Evolutionary conservation across 176 grass and related monocot genomes (phyloP).

Genomic region (Saccharum officinarum): DNA sequence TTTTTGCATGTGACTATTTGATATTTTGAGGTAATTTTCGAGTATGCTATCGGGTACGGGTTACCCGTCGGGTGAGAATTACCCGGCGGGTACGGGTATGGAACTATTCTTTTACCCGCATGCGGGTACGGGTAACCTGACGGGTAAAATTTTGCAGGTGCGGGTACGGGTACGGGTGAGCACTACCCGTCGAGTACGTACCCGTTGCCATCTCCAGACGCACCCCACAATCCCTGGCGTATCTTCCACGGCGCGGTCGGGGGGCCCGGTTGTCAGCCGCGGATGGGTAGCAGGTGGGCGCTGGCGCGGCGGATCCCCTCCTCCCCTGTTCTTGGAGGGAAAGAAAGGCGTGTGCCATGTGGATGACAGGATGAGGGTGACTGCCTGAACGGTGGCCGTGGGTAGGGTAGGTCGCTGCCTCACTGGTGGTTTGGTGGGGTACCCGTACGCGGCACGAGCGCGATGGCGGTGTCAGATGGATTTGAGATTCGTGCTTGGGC

Average conservation of each 20-base stretch:
- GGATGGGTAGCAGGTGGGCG: too few species aligned
- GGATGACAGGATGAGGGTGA: neutral
- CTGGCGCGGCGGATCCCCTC: constrained; percentile 3
- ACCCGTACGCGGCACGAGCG: neutral
- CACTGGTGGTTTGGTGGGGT: neutral
- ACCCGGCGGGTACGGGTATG: too few species aligned
- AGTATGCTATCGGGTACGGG: too few species aligned
- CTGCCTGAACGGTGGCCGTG: neutral
- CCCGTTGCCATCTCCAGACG: too few species aligned
- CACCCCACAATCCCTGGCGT: constrained; percentile 13
- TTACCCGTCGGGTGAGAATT: too few species aligned
- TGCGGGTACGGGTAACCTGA: too few species aligned
- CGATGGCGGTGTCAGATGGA: neutral
- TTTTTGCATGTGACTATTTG: too few species aligned
- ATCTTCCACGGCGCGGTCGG: neutral
- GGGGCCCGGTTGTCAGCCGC: constrained; percentile 5
- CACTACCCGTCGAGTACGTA: too few species aligned
- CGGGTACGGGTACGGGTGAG: too few species aligned
- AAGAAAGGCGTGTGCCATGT: constrained; percentile 33
- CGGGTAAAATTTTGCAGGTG: too few species aligned
- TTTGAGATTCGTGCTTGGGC: neutral
- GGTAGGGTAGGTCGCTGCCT: neutral
- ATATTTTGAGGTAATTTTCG: too few species aligned
- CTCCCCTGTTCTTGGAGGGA: constrained; percentile 54
- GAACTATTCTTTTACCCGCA: too few species aligned